Evolutionary conservation across 805 yeast genomes (phyloP), one percentile per base, ranked within the genome.

Genomic region (Yamadazyma nakazawae): DNA sequence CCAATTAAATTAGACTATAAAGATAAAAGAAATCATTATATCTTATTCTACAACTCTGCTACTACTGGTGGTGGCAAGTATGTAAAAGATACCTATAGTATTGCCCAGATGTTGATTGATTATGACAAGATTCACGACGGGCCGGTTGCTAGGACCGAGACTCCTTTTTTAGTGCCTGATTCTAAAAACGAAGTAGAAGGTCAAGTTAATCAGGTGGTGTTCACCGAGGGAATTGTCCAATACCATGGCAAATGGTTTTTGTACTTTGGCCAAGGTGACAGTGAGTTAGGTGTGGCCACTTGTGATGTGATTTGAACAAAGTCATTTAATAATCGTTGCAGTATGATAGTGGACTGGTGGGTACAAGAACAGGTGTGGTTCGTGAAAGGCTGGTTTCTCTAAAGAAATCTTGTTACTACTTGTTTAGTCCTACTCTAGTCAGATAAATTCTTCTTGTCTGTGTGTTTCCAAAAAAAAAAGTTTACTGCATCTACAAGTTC

Each of bases 221-320:
- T 71, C 48, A 67, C 73, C 46, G 75, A 69, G 48, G 76, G 76
- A 0, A 50, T 71, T 16, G 75, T 71, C 3, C 75, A 70, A 48
- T 71, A 68, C 49, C 57, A 64, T 32, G 72, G 71, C 11, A 54
- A 66, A 43, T 71, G 76, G 76, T 60, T 70, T 28, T 54, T 71
- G 17, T 71, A 71, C 52, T 70, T 49, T 47, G 76, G 76, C n/a
- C 73, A 70, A 51, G 74, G 73, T 10, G 76, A 71, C 50, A 59
- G 67, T 2, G 70, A 67, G 45, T 55, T 71, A 42, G 74, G 76
- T 1, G 75, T 71, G 14, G 76, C 76, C 24, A 62, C 63, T n/a
- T 60, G 67, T 25, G 55, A 40, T 18, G 32, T 28, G 12, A 12
- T 10, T 28, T 28, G 32, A 28, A 21, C 6, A 7, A 21, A n/a